phyloP scores from a whole-genome alignment of 2,329 filamentous ascomycete genomes.

The Neurospora sp. region DNA sequence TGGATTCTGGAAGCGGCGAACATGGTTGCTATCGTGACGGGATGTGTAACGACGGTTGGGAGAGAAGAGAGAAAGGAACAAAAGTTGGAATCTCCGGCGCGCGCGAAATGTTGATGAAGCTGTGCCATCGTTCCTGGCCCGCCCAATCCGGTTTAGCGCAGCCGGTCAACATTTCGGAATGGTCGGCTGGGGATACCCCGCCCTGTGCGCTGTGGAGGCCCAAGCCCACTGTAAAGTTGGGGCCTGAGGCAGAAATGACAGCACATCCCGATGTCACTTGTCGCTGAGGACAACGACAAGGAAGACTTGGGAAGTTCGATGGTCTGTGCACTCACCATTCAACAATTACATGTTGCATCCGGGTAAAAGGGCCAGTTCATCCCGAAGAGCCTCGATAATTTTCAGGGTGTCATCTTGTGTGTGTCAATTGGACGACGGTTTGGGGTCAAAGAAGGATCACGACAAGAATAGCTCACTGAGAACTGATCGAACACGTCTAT shows the following conservation, averaged over 20 bases:
- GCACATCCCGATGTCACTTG: background rate
- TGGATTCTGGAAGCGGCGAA: conserved; percentile 64
- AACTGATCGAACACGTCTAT: background rate
- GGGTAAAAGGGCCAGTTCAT: background rate
- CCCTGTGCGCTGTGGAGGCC: background rate
- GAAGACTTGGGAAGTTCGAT: background rate
- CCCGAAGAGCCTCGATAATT: background rate
- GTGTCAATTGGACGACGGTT: background rate
- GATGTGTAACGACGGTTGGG: background rate
- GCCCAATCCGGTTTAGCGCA: background rate
- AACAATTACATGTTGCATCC: background rate
- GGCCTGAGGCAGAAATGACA: background rate
- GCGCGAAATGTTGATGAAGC: background rate
- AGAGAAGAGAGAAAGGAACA: background rate
- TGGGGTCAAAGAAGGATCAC: background rate
- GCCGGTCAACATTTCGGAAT: background rate
- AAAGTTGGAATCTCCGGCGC: background rate
- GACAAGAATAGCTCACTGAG: background rate
- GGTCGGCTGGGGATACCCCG: background rate
- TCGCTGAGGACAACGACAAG: background rate
- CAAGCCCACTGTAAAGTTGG: background rate
- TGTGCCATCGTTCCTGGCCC: background rate
- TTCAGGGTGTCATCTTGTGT: background rate
- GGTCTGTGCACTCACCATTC: background rate
- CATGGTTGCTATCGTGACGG: conserved; percentile 43